Conservation (phyloP, 139 green algal species). For the Chlamydomonas incerta region DNA sequence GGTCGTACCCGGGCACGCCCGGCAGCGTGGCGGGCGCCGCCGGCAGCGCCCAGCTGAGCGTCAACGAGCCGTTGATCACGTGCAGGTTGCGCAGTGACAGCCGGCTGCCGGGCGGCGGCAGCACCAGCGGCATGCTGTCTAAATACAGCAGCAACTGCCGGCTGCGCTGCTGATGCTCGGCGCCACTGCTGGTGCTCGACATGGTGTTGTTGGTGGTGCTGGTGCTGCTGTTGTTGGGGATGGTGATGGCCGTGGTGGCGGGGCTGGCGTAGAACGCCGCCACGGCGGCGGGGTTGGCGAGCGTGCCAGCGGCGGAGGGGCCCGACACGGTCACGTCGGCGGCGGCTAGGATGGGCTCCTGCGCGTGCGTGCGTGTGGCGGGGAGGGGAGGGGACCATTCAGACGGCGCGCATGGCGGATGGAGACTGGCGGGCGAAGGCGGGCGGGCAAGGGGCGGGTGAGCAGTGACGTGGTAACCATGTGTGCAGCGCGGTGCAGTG, state of each 20-base stretch:
- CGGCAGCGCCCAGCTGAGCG: constrained; percentile 3
- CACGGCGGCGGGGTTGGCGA: not conserved
- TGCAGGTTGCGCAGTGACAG: not conserved
- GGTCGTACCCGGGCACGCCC: constrained; percentile 5
- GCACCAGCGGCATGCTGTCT: not conserved
- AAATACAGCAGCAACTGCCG: not conserved
- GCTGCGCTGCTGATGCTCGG: not conserved
- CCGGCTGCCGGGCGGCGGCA: not conserved
- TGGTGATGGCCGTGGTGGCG: not conserved
- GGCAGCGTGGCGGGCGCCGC: not conserved
- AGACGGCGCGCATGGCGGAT: too few relatives aligned
- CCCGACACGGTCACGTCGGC: too few relatives aligned
- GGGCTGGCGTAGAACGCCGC: not conserved
- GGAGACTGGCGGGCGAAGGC: too few relatives aligned
- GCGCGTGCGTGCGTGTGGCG: too few relatives aligned
- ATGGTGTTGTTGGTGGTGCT: not conserved
- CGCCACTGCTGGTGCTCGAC: not conserved
- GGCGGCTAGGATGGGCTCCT: too few relatives aligned
- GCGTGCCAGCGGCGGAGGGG: too few relatives aligned
- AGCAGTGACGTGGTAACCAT: too few relatives aligned
- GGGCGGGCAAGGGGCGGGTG: too few relatives aligned
- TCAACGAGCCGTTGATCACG: not conserved
- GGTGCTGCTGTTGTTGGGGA: not conserved
- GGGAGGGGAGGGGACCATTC: too few relatives aligned
- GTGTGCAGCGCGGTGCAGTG: too few relatives aligned